Conservation (phyloP, 495 filamentous ascomycete genomes). For the Baudoinia panamericana region DNA sequence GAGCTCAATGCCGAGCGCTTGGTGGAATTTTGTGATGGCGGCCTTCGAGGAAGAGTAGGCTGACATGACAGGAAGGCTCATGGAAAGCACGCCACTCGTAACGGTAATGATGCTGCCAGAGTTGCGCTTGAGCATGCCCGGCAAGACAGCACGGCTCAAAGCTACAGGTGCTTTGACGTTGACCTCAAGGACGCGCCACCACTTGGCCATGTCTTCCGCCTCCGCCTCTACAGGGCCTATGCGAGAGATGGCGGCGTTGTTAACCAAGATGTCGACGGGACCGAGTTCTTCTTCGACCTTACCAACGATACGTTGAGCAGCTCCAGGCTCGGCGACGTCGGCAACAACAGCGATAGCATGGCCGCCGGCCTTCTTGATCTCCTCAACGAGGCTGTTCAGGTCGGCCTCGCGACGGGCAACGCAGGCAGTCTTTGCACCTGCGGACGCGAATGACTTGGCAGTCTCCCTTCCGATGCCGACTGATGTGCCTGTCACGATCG, state of each 20-base stretch:
- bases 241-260: slow-evolving; percentile 15
- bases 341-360: slow-evolving; percentile 10
- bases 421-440: slow-evolving; percentile 25
- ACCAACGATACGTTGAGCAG: slow-evolving; percentile 6
- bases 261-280: slow-evolving; percentile 14
- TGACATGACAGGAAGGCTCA: slow-evolving; percentile 5
- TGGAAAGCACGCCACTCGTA: not conserved
- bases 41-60: slow-evolving; percentile 19
- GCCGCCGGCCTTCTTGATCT: slow-evolving; percentile 6
- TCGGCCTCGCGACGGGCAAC: slow-evolving; percentile 17
- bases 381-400: slow-evolving; percentile 12
- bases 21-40: slow-evolving; percentile 17
- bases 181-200: slow-evolving; percentile 19
- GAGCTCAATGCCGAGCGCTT: slow-evolving; percentile 12
- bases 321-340: slow-evolving; percentile 7
- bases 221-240: not conserved
- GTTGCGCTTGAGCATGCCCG: slow-evolving; percentile 11
- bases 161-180: slow-evolving; percentile 14
- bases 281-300: slow-evolving; percentile 5
- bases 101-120: slow-evolving; percentile 11
- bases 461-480: slow-evolving; percentile 26
- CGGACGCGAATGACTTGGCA: slow-evolving; percentile 20
- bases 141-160: slow-evolving; percentile 13
- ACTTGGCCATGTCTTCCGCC: slow-evolving; percentile 9
- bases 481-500: slow-evolving; percentile 28